Base-by-base conservation (phyloP, 2,329 filamentous ascomycete species). In the Arachnomyces sp. region DNA sequence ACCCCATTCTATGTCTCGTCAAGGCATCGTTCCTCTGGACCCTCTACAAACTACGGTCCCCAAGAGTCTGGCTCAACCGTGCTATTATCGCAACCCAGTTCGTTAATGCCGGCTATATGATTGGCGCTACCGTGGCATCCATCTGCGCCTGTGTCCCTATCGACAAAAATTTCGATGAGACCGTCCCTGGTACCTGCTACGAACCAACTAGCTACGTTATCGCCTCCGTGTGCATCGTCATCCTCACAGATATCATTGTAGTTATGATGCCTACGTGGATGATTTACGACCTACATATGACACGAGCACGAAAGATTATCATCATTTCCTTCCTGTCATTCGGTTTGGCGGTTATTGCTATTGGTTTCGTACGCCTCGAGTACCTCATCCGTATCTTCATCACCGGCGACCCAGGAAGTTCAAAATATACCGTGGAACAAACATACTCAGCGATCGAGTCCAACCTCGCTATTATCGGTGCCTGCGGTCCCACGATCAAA, bases 321-420 rank as follows among this genome's bases (percentile, higher is more conserved):
- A 34, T 15, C 13, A 34, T 34, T 14, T 8, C 31, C 8, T 34
- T 34, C 14, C 13, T 34, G 14, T 34, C 31, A 7, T 14, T 34
- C 31, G 31, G 31, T 34, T 14, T 34, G 8, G 31, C 31, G 8
- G 54, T 56, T n/a, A 58, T 54, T 14, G 31, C 58, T 1, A 45
- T 57, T 40, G 54, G 54, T 37, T 44, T 49, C 29, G 38, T 58
- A 31, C 54, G 56, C n/a, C 52, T 57, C 14, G 50, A 44, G 12
- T 52, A 52, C 40, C 45, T 57, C 28, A 40, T 52, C 12, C 33
- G 49, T 16, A 50, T 47, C 39, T 51, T 51, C 44, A 43, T 46
- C 28, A 43, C 49, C 29, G 14, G 9, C 4, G 17, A 13, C 3
- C 29, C 30, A 8, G 4, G 13, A 14, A 18, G 8, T 11, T 31